Percentiles rank a stretch among this genome's conserved stretches.
Conservation (phyloP, 2,329 filamentous ascomycete genomes). For the Ophiostoma sp. region DNA sequence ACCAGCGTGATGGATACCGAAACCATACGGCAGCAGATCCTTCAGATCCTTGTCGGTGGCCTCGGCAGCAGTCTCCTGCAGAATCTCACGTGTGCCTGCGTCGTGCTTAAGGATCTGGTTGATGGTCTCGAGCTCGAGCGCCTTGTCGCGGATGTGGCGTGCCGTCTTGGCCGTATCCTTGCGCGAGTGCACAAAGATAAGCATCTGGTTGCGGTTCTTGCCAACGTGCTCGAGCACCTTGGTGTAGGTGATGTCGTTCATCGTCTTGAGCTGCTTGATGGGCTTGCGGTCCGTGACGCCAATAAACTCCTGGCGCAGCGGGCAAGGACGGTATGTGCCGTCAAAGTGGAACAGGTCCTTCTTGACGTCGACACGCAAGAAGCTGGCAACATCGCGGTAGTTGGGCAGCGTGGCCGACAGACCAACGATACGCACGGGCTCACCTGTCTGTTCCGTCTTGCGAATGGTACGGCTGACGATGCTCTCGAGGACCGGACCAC, state of each 20-base stretch:
- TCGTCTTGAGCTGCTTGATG: slow-evolving; percentile 97
- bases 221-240: slow-evolving; percentile 97
- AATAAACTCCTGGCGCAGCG: slow-evolving; percentile 92
- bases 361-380: slow-evolving; percentile 78
- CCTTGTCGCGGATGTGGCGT: slow-evolving; percentile 92
- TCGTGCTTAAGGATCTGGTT: slow-evolving; percentile 91
- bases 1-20: slow-evolving; percentile 96
- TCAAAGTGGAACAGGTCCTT: slow-evolving; percentile 96
- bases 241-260: slow-evolving; percentile 98
- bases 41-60: slow-evolving; percentile 85
- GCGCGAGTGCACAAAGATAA: slow-evolving; percentile 96
- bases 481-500: slow-evolving; percentile 92
- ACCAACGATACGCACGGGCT: slow-evolving; percentile 85
- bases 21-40: slow-evolving; percentile 89
- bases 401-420: slow-evolving; percentile 94
- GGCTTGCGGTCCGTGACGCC: slow-evolving; percentile 96
- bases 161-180: slow-evolving; percentile 98
- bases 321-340: slow-evolving; percentile 86
- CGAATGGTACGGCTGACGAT: slow-evolving; percentile 93
- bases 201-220: slow-evolving; percentile 89
- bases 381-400: slow-evolving; percentile 91
- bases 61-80: slow-evolving; percentile 76
- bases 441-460: slow-evolving; percentile 87
- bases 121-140: slow-evolving; percentile 93
- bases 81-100: slow-evolving; percentile 80